These are phyloP conservation scores for Globisporangium barbulae DNA, from an alignment of 352 stramenopile genomes.

Conservation along the genomic window DNA sequence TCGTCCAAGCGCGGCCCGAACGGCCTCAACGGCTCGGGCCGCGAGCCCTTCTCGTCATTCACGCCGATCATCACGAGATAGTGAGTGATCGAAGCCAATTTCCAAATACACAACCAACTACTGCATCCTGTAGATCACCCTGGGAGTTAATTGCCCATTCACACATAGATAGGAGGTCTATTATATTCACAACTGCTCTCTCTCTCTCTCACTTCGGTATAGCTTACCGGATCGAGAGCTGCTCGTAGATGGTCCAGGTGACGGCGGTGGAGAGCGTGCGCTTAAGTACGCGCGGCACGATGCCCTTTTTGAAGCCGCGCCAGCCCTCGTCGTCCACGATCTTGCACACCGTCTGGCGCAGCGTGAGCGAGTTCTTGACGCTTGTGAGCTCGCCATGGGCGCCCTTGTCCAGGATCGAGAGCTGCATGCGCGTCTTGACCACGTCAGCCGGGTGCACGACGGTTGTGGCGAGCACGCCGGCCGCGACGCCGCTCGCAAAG, in stretches of 20 bases:
- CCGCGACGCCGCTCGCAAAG: constrained; percentile 76
- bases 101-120: not conserved
- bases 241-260: constrained; percentile 99
- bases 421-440: constrained; percentile 88
- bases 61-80: constrained; percentile 87
- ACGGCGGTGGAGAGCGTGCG: constrained; percentile 98
- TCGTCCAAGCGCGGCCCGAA: constrained; percentile 22
- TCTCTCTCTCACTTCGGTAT: constrained; percentile 1
- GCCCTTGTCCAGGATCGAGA: constrained; percentile 53
- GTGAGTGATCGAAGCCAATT: constrained; percentile 6
- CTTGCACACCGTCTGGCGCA: constrained; percentile 67
- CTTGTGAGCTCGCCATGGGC: constrained; percentile 24
- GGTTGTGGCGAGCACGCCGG: constrained; percentile 70
- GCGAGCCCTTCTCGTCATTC: constrained; percentile 80
- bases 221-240: constrained; percentile 58
- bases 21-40: constrained; percentile 22
- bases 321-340: constrained; percentile 92
- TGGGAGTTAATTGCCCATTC: not conserved
- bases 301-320: constrained; percentile 92
- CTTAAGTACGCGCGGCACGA: constrained; percentile 93
- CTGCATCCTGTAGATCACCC: constrained; percentile 1
- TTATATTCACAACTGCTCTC: constrained; percentile 8
- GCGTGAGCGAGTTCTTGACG: constrained; percentile 52
- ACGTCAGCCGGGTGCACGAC: constrained; percentile 87
- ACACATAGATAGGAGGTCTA: constrained; percentile 16